Conservation (phyloP, 495 filamentous ascomycete species). For the Bacidia gigantensis region DNA sequence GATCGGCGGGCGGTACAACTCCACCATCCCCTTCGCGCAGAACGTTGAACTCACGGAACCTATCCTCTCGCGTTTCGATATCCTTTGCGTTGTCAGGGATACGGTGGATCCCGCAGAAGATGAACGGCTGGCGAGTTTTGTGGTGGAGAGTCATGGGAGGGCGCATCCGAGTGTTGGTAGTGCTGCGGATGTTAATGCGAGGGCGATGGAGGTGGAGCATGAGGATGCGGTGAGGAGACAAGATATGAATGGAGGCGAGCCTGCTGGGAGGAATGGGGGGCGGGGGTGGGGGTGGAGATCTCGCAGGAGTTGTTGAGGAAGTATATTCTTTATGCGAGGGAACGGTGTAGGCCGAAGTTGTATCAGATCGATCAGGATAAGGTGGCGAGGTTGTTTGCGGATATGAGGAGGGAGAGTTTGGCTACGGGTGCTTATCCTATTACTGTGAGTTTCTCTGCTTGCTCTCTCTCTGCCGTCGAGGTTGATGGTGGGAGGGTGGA, state of each 20-base stretch:
- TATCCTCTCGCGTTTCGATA: conserved; percentile 96
- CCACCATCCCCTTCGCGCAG: conserved; percentile 81
- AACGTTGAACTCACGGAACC: conserved; percentile 97
- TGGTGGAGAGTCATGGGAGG: conserved; percentile 81
- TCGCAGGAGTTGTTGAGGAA: conserved; percentile 87
- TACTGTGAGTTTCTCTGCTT: conserved; percentile 49
- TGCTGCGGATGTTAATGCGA: conserved; percentile 38
- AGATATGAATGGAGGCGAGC: conserved; percentile 33
- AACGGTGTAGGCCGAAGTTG: conserved; percentile 80
- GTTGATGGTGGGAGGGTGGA: too few species aligned
- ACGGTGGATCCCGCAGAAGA: conserved; percentile 95
- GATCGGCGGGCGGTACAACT: conserved; percentile 92
- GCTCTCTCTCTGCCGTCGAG: too few species aligned
- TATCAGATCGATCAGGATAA: conserved; percentile 99
- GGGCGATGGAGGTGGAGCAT: conserved; percentile 49
- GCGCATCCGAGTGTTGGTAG: conserved; percentile 58
- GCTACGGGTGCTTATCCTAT: conserved; percentile 96
- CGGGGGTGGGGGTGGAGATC: conserved; percentile 51
- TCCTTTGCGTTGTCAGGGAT: conserved; percentile 92
- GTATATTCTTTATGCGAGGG: conserved; percentile 92
- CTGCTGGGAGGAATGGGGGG: too few species aligned
- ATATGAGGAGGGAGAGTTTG: conserved; percentile 85
- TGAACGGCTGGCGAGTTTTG: conserved; percentile 86
- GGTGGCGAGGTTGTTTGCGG: conserved; percentile 81
- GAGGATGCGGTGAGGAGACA: conserved; percentile 29